phyloP scores from a whole-genome alignment of 1,284 basidiomycete species.

The Naganishia cerealis region DNA sequence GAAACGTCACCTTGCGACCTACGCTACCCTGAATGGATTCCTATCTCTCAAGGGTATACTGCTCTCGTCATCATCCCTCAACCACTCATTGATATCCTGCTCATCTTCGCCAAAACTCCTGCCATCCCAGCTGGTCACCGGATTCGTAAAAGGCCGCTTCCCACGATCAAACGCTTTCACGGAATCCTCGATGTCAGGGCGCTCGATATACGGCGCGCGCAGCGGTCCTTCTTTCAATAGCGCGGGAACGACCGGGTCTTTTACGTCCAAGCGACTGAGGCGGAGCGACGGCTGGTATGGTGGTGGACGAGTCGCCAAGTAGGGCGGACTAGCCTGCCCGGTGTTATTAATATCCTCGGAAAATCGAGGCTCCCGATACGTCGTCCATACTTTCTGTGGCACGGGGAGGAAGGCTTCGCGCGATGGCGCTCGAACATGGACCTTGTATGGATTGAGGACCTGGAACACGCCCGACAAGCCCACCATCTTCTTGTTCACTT shows the following conservation, averaged over 20 bases:
- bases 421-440: constrained; percentile 5
- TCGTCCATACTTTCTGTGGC: not conserved
- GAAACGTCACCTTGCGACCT: not conserved
- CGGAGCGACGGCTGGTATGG: not conserved
- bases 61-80: not conserved
- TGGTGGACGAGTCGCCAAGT: not conserved
- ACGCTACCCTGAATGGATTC: constrained; percentile 14
- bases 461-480: constrained; percentile 29
- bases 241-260: not conserved
- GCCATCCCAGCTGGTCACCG: not conserved
- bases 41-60: constrained; percentile 6
- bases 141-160: constrained; percentile 17
- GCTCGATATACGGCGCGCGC: constrained; percentile 3
- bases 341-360: not conserved
- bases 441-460: constrained; percentile 23
- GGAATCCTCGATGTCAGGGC: constrained; percentile 3
- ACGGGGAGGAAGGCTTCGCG: constrained; percentile 5
- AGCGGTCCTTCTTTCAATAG: not conserved
- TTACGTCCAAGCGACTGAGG: not conserved
- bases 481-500: constrained; percentile 37
- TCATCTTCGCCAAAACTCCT: not conserved
- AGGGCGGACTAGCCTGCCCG: not conserved
- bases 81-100: not conserved
- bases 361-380: constrained; percentile 3
- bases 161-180: constrained; percentile 4